Evolutionary conservation across 768 basidiomycete species (phyloP).

Genomic region (Tulasnella calospora): DNA sequence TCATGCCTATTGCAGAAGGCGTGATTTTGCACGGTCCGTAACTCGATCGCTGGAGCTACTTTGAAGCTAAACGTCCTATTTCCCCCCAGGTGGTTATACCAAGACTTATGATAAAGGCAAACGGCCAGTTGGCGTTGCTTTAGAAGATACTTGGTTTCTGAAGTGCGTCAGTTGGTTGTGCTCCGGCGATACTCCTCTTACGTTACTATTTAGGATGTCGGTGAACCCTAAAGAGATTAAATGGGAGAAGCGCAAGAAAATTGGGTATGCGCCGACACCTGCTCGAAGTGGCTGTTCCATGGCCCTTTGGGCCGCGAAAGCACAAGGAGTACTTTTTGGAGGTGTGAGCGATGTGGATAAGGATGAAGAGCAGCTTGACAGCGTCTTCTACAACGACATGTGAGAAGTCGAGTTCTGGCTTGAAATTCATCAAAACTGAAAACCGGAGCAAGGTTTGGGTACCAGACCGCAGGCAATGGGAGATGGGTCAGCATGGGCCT

Average conservation of each 20-base stretch:
- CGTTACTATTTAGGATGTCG: slow-evolving; percentile 37
- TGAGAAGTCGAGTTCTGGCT: slow-evolving; percentile 38
- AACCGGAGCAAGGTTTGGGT: slow-evolving; percentile 57
- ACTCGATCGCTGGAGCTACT: background rate
- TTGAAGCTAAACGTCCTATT: background rate
- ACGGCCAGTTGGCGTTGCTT: slow-evolving; percentile 75
- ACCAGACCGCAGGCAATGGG: slow-evolving; percentile 68
- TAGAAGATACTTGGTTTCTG: slow-evolving; percentile 88
- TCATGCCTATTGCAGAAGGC: slow-evolving; percentile 71
- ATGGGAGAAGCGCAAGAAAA: slow-evolving; percentile 82
- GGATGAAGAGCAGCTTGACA: slow-evolving; percentile 77
- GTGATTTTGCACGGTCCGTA: slow-evolving; percentile 67
- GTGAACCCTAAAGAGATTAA: slow-evolving; percentile 52
- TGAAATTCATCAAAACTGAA: background rate
- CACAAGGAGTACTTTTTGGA: slow-evolving; percentile 75
- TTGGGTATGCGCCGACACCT: slow-evolving; percentile 63
- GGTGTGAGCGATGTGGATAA: slow-evolving; percentile 85
- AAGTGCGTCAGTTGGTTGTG: slow-evolving; percentile 42
- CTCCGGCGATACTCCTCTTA: slow-evolving; percentile 22
- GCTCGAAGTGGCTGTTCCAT: slow-evolving; percentile 77
- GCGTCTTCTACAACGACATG: slow-evolving; percentile 85
- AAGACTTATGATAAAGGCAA: slow-evolving; percentile 87
- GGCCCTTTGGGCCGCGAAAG: slow-evolving; percentile 66
- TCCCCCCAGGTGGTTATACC: slow-evolving; percentile 73
- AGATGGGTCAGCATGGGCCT: slow-evolving; percentile 75